Percentiles rank a stretch among this genome's conserved stretches.
Evolutionary conservation across 2,329 filamentous ascomycete genomes (phyloP).

Genomic region (Penicillium brevicompactum): DNA sequence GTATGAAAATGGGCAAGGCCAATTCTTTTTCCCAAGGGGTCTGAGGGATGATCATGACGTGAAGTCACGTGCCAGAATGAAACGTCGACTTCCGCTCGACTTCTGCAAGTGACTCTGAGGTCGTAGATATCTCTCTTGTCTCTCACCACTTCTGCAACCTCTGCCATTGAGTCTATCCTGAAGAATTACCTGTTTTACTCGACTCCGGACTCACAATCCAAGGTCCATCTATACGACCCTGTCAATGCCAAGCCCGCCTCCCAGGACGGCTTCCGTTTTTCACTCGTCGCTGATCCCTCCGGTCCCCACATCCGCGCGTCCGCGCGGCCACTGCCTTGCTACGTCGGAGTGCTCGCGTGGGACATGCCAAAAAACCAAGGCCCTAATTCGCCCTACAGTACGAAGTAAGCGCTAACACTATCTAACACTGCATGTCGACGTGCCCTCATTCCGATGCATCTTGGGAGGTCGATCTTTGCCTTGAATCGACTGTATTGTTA

Average conservation of each 20-base stretch:
- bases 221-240: neutral
- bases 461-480: neutral
- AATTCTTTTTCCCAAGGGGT: conserved; percentile 12
- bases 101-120: too few species aligned
- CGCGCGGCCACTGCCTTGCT: neutral
- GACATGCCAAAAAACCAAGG: conserved; percentile 3
- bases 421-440: neutral
- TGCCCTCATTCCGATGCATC: neutral
- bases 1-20: conserved; percentile 13
- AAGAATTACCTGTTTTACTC: too few species aligned
- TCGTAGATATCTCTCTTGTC: too few species aligned
- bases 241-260: conserved; percentile 17
- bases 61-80: conserved; percentile 1
- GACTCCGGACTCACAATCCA: neutral
- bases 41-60: conserved; percentile 16
- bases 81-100: neutral
- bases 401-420: neutral
- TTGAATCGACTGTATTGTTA: neutral
- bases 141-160: too few species aligned
- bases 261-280: neutral
- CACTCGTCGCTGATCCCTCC: conserved; percentile 13
- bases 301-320: conserved; percentile 28
- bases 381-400: neutral
- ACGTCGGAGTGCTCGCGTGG: conserved; percentile 1
- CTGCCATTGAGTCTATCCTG: too few species aligned